Percentiles rank a stretch among this genome's conserved stretches.
These are phyloP conservation scores for Fusarium newnesense DNA, from an alignment of 2,329 filamentous ascomycete species.

Conservation along the genomic window DNA sequence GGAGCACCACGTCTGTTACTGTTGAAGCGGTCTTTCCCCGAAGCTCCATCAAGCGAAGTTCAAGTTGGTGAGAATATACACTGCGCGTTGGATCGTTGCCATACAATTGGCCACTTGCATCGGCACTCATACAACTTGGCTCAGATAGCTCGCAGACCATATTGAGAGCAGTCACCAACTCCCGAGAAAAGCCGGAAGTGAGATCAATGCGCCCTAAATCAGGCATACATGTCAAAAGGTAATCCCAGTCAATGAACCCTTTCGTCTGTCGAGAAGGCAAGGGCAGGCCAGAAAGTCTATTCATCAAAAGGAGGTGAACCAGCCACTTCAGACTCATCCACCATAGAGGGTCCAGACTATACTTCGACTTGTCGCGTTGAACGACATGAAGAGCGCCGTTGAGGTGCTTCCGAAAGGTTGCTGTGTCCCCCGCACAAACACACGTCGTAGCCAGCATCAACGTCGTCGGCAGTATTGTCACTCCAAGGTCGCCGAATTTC, in stretches of 20 bases:
- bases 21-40: neutral
- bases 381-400: conserved; percentile 5
- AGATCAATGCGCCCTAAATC: conserved; percentile 2
- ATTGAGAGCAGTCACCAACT: neutral
- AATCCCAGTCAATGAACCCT: neutral
- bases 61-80: neutral
- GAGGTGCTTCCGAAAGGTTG: conserved; percentile 1
- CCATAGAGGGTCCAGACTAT: neutral
- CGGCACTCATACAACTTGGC: neutral
- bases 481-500: neutral
- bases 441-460: conserved; percentile 18
- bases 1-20: neutral
- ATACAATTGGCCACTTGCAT: neutral
- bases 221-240: conserved; percentile 3
- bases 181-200: conserved; percentile 1
- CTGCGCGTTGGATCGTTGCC: too few species aligned
- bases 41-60: neutral
- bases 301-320: conserved; percentile 11
- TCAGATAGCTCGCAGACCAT: conserved; percentile 10
- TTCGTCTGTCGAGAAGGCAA: neutral
- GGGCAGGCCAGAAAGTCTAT: neutral
- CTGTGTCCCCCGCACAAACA: conserved; percentile 5
- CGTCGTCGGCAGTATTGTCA: neutral
- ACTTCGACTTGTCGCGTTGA: neutral
- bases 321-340: conserved; percentile 13